These are phyloP conservation scores for Ustilago vetiveriae DNA, from an alignment of 1,284 basidiomycete species.

Conservation along the genomic window DNA sequence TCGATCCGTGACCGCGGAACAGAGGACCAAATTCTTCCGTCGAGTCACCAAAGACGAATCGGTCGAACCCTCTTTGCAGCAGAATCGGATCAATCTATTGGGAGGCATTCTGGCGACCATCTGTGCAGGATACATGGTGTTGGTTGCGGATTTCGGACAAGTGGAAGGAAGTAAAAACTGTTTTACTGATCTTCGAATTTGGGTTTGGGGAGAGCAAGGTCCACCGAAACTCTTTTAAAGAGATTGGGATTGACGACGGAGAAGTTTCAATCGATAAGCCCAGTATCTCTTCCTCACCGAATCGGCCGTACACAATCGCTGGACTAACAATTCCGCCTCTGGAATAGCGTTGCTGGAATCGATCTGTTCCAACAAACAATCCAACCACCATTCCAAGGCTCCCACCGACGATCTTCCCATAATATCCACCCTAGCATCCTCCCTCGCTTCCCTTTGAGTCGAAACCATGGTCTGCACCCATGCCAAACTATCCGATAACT, in stretches of 20 bases:
- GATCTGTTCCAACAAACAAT: conserved; percentile 17
- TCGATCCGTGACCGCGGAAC: not conserved
- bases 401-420: conserved; percentile 24
- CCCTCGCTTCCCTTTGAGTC: conserved; percentile 24
- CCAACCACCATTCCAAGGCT: conserved; percentile 62
- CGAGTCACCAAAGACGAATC: conserved; percentile 30
- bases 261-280: conserved; percentile 30
- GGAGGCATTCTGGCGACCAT: conserved; percentile 16
- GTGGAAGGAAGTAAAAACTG: conserved; percentile 14
- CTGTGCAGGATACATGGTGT: conserved; percentile 25
- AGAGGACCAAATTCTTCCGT: conserved; percentile 39
- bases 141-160: conserved; percentile 37
- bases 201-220: conserved; percentile 27
- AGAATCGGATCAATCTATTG: conserved; percentile 32
- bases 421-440: conserved; percentile 37
- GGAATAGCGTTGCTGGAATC: too few species aligned
- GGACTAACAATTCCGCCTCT: conserved; percentile 28
- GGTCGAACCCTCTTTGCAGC: conserved; percentile 6
- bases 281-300: conserved; percentile 45
- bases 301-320: conserved; percentile 44
- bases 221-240: conserved; percentile 22
- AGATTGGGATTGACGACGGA: conserved; percentile 2
- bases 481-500: not conserved
- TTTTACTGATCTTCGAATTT: conserved; percentile 14
- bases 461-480: conserved; percentile 29